phyloP scores from a whole-genome alignment of 768 basidiomycete species.

The Dioszegia aurantiaca region DNA sequence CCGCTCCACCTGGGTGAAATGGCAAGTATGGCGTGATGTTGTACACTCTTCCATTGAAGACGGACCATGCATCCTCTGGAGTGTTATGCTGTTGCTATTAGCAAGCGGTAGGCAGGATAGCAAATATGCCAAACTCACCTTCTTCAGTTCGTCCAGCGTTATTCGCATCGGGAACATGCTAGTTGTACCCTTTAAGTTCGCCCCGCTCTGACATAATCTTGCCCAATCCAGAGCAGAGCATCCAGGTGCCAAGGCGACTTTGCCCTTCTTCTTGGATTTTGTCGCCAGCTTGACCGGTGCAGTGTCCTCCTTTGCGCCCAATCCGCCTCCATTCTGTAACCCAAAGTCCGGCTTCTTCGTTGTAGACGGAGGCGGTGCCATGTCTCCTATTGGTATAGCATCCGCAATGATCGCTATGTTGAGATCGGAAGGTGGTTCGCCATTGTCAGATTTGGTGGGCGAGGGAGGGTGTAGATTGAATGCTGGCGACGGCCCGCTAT shows the following conservation, averaged over 20 bases:
- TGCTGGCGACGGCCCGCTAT: constrained; percentile 17
- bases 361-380: constrained; percentile 45
- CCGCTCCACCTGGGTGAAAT: constrained; percentile 92
- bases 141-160: constrained; percentile 33
- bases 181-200: constrained; percentile 67
- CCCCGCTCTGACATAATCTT: constrained; percentile 73
- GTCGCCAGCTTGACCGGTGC: constrained; percentile 34
- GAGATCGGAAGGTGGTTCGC: constrained; percentile 32
- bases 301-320: constrained; percentile 6
- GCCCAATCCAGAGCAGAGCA: constrained; percentile 94
- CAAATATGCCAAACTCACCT: constrained; percentile 60
- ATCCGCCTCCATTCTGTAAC: constrained; percentile 31
- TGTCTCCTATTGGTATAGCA: constrained; percentile 38
- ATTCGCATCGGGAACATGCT: constrained; percentile 22
- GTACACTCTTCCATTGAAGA: constrained; percentile 89
- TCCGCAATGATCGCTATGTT: constrained; percentile 41
- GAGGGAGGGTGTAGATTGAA: constrained; percentile 39
- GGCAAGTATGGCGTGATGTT: constrained; percentile 88
- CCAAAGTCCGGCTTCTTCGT: constrained; percentile 42
- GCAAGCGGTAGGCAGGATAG: too few relatives aligned
- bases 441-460: constrained; percentile 21
- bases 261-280: constrained; percentile 61
- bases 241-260: constrained; percentile 87
- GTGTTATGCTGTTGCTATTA: constrained; percentile 63
- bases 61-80: constrained; percentile 86